Base-by-base conservation (phyloP, 768 basidiomycete species). In the Boletellus ananiceps region DNA sequence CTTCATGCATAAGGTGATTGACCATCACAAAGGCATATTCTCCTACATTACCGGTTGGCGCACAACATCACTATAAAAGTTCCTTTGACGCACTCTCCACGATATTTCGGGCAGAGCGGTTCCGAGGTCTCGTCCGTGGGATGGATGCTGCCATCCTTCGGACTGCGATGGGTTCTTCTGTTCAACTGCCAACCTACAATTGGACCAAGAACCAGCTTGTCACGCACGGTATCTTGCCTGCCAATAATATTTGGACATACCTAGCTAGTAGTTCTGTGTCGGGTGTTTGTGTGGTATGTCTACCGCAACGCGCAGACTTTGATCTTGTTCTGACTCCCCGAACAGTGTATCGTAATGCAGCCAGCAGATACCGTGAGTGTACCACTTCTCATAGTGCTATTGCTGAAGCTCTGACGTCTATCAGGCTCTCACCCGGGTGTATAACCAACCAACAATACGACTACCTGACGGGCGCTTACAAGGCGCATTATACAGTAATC, bases 111-210 rank as follows among this genome's bases (percentile, higher is more conserved):
- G 76, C 83, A 2, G 95, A 98, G 65, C 79, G 87, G 27, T 65
- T 81, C 40, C 77, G 84, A 19, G 96, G 96, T 13, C 76, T 97
- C 35, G 71, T 90, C 42, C 83, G 94, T 48, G 95, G 96, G 27
- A 86, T 97, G 32, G 93, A 94, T 59, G 92, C 94, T 29, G 93
- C 96, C 5, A 84, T 96, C 46, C 71, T 99, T 46, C 78, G 96
- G 47, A 98, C 96, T 12, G 85, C 91, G 0, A 95, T 93, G 89
- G 96, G 93, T 4, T 91, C 88, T 35, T 92, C 90, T 36, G 92
- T 94, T 8, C 96, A 99, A 81, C 70, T 99, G 23, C 96, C 96
- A 2, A 89, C 89, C 40, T 99, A 99, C 67, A 94, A 92, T 57
- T 88, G 89, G 68, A 89, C 92, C 27, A 99, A 99, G 69, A 81